Evolutionary conservation across 2,329 filamentous ascomycete species (phyloP), one percentile per base, ranked within the genome.

Genomic region (Xylaria sp.): DNA sequence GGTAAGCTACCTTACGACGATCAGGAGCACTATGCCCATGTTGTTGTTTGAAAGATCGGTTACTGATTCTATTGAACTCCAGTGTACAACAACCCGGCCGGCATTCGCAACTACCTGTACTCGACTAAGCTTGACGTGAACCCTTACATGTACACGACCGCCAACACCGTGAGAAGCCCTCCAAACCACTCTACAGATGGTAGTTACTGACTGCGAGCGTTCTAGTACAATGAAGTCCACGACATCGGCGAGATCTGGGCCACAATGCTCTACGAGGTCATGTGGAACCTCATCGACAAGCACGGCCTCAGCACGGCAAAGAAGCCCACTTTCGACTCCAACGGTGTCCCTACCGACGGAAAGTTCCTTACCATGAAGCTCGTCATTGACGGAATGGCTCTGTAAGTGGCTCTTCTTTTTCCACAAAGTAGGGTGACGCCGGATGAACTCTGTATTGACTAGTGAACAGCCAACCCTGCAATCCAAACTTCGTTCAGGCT

Each of bases 271-370:
- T 86, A 86, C 77, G 84, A 86, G 72, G 79, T 86, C n/a, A 75
- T 86, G 67, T 86, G 84, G 84, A 85, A 85, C 75, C 77, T 86
- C 64, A 84, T 85, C 64, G 85, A 86, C 71, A 83, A 83, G 76
- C 76, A 84, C 73, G 85, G 85, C 65, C 84, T 84, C 78, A 84
- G 82, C 68, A 78, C 80, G 62, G 79, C 72, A 0, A 71, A 73
- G 31, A 75, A 76, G 54, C 83, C 84, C 0, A 75, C 76, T 15
- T 82, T 85, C 64, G 72, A 77, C 61, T 41, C 65, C 20, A 78
- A 80, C n/a, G 83, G 83, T 10, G 79, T 85, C 1, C 84, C 84
- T 0, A 82, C 80, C 7, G 83, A 85, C 67, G 84, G 84, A 9
- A 83, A 82, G 69, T 86, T 82, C 72, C 75, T 86, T 20, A 75